phyloP scores from a whole-genome alignment of 2,329 filamentous ascomycete species.

The Diaporthe vaccinii region DNA sequence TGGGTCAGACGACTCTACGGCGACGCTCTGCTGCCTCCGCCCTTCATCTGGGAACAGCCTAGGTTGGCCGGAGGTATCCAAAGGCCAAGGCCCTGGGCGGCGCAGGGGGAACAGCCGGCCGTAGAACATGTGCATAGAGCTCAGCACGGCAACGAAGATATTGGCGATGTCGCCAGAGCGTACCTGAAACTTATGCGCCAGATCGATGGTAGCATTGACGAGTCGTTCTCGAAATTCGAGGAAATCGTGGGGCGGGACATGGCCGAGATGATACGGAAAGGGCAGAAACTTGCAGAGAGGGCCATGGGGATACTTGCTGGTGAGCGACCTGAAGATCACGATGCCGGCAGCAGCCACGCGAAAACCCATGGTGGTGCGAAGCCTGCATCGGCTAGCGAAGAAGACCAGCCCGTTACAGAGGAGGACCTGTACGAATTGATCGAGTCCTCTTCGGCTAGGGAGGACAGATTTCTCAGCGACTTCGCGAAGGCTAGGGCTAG shows the following conservation, averaged over 20 bases:
- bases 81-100: background rate
- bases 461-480: conserved; percentile 56
- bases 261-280: conserved; percentile 9
- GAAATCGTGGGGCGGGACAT: background rate
- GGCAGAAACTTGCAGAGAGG: background rate
- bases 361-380: background rate
- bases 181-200: background rate
- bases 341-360: background rate
- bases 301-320: background rate
- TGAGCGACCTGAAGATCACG: background rate
- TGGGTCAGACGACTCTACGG: conserved; percentile 39
- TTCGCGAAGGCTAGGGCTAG: conserved; percentile 53
- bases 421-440: conserved; percentile 58
- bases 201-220: background rate
- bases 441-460: conserved; percentile 53
- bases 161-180: background rate
- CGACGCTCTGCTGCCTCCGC: conserved; percentile 34
- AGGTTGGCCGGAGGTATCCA: background rate
- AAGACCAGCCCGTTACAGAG: conserved; percentile 51
- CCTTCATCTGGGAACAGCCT: conserved; percentile 1
- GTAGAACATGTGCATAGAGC: background rate
- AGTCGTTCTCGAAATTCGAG: background rate
- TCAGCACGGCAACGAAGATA: background rate
- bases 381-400: background rate
- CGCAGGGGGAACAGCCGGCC: background rate